Evolutionary conservation across 2,329 filamentous ascomycete genomes (phyloP).

Genomic region (Nigrospora oryzae): DNA sequence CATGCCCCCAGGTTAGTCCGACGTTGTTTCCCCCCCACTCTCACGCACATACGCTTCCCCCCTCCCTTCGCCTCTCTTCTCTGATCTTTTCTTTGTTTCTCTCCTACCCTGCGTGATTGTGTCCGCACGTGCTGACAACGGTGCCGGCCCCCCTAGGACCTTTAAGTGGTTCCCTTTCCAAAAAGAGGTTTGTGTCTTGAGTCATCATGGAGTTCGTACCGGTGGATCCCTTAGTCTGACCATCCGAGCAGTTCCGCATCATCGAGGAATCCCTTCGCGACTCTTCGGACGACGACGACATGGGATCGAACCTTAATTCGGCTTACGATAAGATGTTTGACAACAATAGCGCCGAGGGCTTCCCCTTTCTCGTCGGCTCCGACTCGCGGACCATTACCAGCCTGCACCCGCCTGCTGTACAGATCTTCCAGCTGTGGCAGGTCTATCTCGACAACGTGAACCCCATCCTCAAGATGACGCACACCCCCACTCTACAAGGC

Average conservation of each 20-base stretch:
- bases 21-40: too few relatives aligned
- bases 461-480: constrained; percentile 59
- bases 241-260: constrained; percentile 34
- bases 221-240: constrained; percentile 7
- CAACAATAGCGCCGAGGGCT: constrained; percentile 43
- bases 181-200: constrained; percentile 34
- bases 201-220: not conserved
- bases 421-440: constrained; percentile 61
- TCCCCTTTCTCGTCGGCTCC: constrained; percentile 47
- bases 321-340: constrained; percentile 53
- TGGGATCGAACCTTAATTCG: constrained; percentile 45
- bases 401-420: constrained; percentile 44
- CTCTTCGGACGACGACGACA: constrained; percentile 46
- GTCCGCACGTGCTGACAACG: not conserved
- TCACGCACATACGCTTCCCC: too few relatives aligned
- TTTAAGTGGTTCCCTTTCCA: constrained; percentile 43
- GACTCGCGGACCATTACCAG: constrained; percentile 31
- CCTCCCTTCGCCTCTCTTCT: too few relatives aligned
- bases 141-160: constrained; percentile 13
- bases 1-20: constrained; percentile 18
- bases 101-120: too few relatives aligned
- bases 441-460: constrained; percentile 63
- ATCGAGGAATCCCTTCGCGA: constrained; percentile 39
- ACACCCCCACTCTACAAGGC: constrained; percentile 57
- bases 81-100: too few relatives aligned